Conservation (phyloP, 1,284 basidiomycete species). For the Boletus semigastroideus region DNA sequence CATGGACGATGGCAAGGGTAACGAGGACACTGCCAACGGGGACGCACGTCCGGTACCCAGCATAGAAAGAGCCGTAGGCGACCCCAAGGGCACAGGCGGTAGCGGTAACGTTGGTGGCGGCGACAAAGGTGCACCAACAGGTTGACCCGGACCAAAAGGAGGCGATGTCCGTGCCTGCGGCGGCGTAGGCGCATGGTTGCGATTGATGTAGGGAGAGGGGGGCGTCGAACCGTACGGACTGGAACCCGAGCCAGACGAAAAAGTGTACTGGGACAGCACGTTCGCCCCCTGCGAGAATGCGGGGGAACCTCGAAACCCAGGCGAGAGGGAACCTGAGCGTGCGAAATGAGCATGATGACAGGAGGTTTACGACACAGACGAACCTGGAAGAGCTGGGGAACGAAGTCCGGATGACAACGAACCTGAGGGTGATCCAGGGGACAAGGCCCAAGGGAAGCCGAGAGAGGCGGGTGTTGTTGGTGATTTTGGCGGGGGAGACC, state of each 20-base stretch:
- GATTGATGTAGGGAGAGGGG: neutral
- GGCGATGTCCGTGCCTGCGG: slow-evolving; percentile 8
- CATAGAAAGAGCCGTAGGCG: slow-evolving; percentile 9
- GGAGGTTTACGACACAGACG: slow-evolving; percentile 11
- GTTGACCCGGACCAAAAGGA: neutral
- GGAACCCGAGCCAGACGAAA: slow-evolving; percentile 12
- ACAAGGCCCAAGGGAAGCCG: slow-evolving; percentile 15
- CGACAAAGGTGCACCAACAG: slow-evolving; percentile 19
- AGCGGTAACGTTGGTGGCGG: slow-evolving; percentile 30
- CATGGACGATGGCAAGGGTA: slow-evolving; percentile 9
- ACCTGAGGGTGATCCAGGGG: slow-evolving; percentile 19
- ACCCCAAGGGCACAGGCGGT: slow-evolving; percentile 23
- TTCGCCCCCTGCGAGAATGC: slow-evolving; percentile 2
- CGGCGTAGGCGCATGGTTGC: neutral
- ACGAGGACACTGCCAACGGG: slow-evolving; percentile 14
- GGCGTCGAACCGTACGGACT: slow-evolving; percentile 7
- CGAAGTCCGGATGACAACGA: slow-evolving; percentile 20
- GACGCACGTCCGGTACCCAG: slow-evolving; percentile 13
- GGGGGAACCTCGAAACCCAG: slow-evolving; percentile 23
- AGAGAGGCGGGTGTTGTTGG: slow-evolving; percentile 2
- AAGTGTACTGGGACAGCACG: slow-evolving; percentile 12
- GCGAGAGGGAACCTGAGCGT: slow-evolving; percentile 26
- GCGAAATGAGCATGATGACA: slow-evolving; percentile 2
- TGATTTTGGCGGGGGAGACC: neutral
- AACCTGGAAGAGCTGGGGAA: slow-evolving; percentile 28